These are phyloP conservation scores for Oenanthe javanica DNA, from an alignment of 140 eudicot species.

Conservation along the genomic window DNA sequence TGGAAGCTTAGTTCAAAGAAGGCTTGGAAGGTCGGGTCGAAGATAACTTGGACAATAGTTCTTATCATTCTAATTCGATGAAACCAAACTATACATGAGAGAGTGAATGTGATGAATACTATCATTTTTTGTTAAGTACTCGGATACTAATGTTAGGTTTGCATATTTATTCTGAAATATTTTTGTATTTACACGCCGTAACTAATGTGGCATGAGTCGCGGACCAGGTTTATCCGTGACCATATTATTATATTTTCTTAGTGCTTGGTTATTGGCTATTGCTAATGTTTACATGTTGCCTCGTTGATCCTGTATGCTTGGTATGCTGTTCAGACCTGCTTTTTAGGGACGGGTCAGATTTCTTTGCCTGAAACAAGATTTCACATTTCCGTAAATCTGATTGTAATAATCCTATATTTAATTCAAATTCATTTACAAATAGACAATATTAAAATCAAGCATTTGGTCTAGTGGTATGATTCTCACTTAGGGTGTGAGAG, in stretches of 20 bases:
- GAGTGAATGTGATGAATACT: not conserved
- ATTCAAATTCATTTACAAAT: too few relatives aligned
- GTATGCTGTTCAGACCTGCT: too few relatives aligned
- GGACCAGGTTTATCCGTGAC: not conserved
- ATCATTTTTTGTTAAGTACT: not conserved
- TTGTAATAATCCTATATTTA: too few relatives aligned
- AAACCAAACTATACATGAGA: conserved; percentile 1
- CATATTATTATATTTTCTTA: not conserved
- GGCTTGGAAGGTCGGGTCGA: not conserved
- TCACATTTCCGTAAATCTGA: not conserved
- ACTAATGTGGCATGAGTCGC: not conserved
- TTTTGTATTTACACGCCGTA: not conserved
- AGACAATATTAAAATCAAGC: conserved; percentile 13
- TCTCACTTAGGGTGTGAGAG: conserved; percentile 99
- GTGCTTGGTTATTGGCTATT: not conserved
- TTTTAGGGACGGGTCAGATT: not conserved
- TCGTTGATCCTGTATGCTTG: not conserved
- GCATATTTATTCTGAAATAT: not conserved
- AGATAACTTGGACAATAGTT: not conserved
- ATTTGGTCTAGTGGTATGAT: conserved; percentile 99
- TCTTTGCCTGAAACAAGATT: too few relatives aligned
- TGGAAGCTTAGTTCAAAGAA: conserved; percentile 25
- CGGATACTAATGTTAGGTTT: not conserved
- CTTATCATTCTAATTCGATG: not conserved
- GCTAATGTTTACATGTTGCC: not conserved